Conservation (phyloP, 257 asterid species). For the Solanum etuberosum region DNA sequence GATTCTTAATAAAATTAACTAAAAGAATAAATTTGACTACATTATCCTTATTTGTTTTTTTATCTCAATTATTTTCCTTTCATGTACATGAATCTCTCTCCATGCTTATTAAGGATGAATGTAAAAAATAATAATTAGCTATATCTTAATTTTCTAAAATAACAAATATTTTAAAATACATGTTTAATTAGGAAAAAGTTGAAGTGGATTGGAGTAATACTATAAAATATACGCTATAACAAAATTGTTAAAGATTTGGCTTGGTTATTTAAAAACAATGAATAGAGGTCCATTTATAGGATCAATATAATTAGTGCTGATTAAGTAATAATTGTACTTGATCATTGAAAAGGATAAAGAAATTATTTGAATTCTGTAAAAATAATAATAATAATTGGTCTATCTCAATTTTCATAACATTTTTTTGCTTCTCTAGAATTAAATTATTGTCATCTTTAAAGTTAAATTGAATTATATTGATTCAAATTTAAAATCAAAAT, state of each 20-base stretch:
- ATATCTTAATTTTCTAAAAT: neutral
- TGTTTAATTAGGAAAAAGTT: too few relatives aligned
- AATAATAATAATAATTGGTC: too few relatives aligned
- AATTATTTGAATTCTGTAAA: neutral
- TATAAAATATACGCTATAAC: neutral
- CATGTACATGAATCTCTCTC: neutral
- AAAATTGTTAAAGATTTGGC: neutral
- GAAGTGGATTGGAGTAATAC: too few relatives aligned
- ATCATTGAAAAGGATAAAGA: neutral
- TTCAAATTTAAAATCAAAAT: too few relatives aligned
- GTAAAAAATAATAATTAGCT: neutral
- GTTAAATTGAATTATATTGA: neutral
- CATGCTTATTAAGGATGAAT: neutral
- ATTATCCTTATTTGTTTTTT: neutral
- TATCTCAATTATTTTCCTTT: neutral
- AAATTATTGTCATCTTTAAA: neutral
- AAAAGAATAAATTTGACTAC: neutral
- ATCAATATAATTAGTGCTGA: too few relatives aligned
- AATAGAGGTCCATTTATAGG: neutral
- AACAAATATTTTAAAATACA: too few relatives aligned
- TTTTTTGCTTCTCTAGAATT: neutral
- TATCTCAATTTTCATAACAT: neutral
- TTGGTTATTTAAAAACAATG: neutral
- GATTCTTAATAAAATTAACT: neutral
- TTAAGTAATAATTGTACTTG: neutral